phyloP scores from a whole-genome alignment of 2,329 filamentous ascomycete genomes.

The Talaromyces marneffei region DNA sequence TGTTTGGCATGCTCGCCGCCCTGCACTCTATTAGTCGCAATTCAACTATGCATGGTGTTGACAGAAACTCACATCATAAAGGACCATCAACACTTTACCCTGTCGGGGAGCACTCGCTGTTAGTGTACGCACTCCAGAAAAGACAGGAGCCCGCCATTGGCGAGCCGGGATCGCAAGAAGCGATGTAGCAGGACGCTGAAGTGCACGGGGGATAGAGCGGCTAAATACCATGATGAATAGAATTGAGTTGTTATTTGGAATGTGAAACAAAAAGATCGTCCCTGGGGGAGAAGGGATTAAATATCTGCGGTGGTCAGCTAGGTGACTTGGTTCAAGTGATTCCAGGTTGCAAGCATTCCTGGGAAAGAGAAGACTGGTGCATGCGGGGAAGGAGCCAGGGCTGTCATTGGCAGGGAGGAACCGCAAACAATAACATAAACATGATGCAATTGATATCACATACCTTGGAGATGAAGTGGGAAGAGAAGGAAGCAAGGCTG shows the following conservation, averaged over 20 bases:
- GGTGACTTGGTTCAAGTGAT: not conserved
- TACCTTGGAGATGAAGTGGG: not conserved
- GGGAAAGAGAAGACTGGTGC: not conserved
- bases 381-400: not conserved
- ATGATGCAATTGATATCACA: not conserved
- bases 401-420: not conserved
- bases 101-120: constrained; percentile 62
- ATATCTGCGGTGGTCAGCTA: not conserved
- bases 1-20: constrained; percentile 80
- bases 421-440: not conserved
- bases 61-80: constrained; percentile 70
- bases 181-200: constrained; percentile 51
- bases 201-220: constrained; percentile 53
- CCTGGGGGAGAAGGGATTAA: not conserved
- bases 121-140: constrained; percentile 55
- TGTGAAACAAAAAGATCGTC: not conserved
- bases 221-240: constrained; percentile 57
- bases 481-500: not conserved
- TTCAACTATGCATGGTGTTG: no score
- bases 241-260: not conserved
- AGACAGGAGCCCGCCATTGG: constrained; percentile 30
- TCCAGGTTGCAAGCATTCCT: no score
- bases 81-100: constrained; percentile 92
- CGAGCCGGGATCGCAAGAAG: constrained; percentile 38
- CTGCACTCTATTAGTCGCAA: constrained; percentile 35